Evolutionary conservation across 768 basidiomycete genomes (phyloP).

Genomic region (Cystobasidium ongulense): DNA sequence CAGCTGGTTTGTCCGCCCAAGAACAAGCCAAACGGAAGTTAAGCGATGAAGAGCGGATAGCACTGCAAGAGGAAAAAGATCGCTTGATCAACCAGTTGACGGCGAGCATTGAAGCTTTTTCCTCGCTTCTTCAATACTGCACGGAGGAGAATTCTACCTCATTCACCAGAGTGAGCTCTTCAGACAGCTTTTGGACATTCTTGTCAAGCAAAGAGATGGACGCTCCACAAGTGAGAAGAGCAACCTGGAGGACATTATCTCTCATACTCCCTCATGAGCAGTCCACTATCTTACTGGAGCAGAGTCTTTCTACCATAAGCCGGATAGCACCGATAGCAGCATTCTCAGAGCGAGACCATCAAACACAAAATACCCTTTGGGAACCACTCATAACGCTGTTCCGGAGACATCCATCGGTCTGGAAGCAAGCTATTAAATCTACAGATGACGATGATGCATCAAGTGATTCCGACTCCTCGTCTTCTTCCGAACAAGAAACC

Average conservation of each 20-base stretch:
- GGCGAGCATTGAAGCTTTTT: conserved; percentile 11
- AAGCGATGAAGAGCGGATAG: not conserved
- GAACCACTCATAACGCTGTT: not conserved
- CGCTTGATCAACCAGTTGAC: not conserved
- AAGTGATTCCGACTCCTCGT: not conserved
- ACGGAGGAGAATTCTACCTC: not conserved
- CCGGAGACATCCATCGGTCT: not conserved
- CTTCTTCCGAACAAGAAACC: not conserved
- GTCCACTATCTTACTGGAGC: not conserved
- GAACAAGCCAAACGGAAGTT: not conserved
- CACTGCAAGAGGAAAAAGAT: conserved; percentile 4
- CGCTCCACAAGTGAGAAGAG: not conserved
- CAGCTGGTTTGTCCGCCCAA: not conserved
- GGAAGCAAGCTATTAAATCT: not conserved
- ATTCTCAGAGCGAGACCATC: not conserved
- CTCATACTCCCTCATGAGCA: not conserved
- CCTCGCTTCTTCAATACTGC: not conserved
- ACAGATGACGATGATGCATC: not conserved
- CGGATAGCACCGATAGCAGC: not conserved
- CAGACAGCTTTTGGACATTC: conserved; percentile 7
- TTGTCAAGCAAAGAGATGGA: not conserved
- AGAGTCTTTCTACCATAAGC: not conserved
- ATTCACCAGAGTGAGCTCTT: not conserved
- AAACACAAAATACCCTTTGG: not conserved
- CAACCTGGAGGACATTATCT: not conserved